Evolutionary conservation across 768 basidiomycete species (phyloP).

Genomic region (Xerocomus potaroensis): DNA sequence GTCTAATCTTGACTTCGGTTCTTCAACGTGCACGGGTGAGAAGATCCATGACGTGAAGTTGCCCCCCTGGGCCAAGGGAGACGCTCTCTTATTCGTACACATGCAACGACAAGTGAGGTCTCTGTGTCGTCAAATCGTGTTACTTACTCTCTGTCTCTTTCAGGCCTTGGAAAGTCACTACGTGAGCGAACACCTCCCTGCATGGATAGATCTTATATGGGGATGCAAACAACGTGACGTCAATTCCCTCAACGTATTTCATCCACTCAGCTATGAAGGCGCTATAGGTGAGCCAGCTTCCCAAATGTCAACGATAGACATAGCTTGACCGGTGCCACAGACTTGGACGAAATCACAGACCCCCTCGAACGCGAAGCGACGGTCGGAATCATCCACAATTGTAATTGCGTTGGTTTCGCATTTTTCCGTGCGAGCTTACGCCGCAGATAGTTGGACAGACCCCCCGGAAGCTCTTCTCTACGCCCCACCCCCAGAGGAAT

Average conservation of each 20-base stretch:
- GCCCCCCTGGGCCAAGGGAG: conserved; percentile 84
- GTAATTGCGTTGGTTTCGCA: conserved; percentile 37
- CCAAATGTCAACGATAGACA: neutral
- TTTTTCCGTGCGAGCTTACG: conserved; percentile 1
- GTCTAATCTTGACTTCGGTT: conserved; percentile 74
- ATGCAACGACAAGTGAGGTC: conserved; percentile 65
- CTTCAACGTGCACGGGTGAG: conserved; percentile 67
- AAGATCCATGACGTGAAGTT: conserved; percentile 84
- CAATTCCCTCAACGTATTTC: conserved; percentile 78
- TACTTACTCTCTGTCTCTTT: neutral
- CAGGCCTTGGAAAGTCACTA: conserved; percentile 81
- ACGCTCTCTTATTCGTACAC: conserved; percentile 77
- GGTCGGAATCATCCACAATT: conserved; percentile 94
- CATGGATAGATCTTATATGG: conserved; percentile 96
- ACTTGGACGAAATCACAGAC: conserved; percentile 82
- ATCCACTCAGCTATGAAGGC: conserved; percentile 91
- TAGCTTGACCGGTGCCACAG: conserved; percentile 35
- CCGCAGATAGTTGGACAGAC: conserved; percentile 75
- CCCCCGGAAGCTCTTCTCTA: conserved; percentile 76
- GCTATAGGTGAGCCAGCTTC: conserved; percentile 55
- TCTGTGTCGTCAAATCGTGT: neutral
- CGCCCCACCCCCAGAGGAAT: conserved; percentile 71
- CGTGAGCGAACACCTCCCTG: conserved; percentile 77
- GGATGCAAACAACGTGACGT: conserved; percentile 80
- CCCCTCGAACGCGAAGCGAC: conserved; percentile 88